These are phyloP conservation scores for Saprolegnia parasitica DNA, from an alignment of 352 stramenopile genomes.

Conservation along the genomic window DNA sequence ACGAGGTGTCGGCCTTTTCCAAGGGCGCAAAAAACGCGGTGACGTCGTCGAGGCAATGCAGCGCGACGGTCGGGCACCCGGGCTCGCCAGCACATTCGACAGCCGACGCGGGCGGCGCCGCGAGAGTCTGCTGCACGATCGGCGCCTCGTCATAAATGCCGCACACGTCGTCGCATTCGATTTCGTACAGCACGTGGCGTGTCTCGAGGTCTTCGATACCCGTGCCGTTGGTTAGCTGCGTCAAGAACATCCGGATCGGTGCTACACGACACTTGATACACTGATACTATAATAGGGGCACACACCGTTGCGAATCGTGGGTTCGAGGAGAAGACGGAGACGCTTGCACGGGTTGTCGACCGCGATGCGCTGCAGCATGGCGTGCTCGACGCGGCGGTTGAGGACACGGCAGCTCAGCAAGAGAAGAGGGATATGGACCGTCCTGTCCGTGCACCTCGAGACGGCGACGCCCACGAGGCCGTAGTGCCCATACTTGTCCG, in stretches of 20 bases:
- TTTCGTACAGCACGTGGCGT: neutral
- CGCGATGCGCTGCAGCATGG: constrained; percentile 50
- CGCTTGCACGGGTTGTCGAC: neutral
- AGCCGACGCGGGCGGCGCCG: neutral
- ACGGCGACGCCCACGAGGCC: constrained; percentile 52
- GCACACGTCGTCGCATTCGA: neutral
- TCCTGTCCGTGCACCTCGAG: constrained; percentile 30
- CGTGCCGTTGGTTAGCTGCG: neutral
- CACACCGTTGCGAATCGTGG: constrained; percentile 15
- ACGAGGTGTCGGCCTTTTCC: neutral
- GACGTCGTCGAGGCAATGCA: too few relatives aligned
- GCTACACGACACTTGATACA: constrained; percentile 2
- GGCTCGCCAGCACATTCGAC: neutral
- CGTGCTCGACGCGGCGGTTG: constrained; percentile 66
- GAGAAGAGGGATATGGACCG: constrained; percentile 48
- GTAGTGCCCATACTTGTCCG: constrained; percentile 71
- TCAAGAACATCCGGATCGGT: neutral
- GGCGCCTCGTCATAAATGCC: neutral
- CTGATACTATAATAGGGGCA: neutral
- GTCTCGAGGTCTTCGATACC: neutral
- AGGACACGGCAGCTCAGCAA: constrained; percentile 66
- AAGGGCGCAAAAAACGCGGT: neutral
- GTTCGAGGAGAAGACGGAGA: neutral
- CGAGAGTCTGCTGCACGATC: neutral
- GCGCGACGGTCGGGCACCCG: neutral